These are phyloP conservation scores for Arctium minus DNA, from an alignment of 129 eudicot genomes.

Conservation along the genomic window DNA sequence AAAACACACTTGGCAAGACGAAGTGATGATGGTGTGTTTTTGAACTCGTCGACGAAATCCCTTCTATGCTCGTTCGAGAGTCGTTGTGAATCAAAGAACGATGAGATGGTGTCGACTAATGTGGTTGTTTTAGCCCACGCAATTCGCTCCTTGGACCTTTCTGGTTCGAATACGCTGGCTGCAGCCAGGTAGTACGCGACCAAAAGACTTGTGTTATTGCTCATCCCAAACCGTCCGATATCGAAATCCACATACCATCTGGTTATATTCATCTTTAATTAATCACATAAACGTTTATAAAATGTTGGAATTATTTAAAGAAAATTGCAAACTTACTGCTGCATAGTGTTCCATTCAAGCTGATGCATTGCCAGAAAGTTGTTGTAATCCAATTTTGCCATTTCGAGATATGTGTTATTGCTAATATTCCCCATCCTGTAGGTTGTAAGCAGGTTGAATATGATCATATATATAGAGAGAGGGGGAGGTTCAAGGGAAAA, in stretches of 20 bases:
- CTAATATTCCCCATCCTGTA: conserved; percentile 56
- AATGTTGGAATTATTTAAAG: too few species aligned
- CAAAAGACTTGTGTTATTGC: conserved; percentile 30
- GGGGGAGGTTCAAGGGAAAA: too few species aligned
- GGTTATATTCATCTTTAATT: not conserved
- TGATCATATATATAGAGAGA: too few species aligned
- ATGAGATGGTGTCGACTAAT: conserved; percentile 28
- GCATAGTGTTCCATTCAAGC: conserved; percentile 50
- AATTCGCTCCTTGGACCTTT: conserved; percentile 33
- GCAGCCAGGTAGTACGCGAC: conserved; percentile 38
- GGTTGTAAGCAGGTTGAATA: too few species aligned
- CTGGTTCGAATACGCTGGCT: conserved; percentile 49
- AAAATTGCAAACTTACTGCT: conserved; percentile 32
- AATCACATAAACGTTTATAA: not conserved
- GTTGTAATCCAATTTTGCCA: conserved; percentile 64
- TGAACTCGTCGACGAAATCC: conserved; percentile 34
- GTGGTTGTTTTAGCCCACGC: conserved; percentile 57
- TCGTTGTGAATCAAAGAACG: not conserved
- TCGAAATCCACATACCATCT: conserved; percentile 44
- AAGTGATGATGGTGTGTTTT: not conserved
- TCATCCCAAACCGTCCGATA: conserved; percentile 6
- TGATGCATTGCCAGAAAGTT: conserved; percentile 46
- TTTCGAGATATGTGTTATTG: conserved; percentile 62
- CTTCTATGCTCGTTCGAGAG: conserved; percentile 23
- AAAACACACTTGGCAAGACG: not conserved